Evolutionary conservation across 225 moss, liverwort and hornwort species (phyloP).

Genomic region (Marchantia polymorpha): DNA sequence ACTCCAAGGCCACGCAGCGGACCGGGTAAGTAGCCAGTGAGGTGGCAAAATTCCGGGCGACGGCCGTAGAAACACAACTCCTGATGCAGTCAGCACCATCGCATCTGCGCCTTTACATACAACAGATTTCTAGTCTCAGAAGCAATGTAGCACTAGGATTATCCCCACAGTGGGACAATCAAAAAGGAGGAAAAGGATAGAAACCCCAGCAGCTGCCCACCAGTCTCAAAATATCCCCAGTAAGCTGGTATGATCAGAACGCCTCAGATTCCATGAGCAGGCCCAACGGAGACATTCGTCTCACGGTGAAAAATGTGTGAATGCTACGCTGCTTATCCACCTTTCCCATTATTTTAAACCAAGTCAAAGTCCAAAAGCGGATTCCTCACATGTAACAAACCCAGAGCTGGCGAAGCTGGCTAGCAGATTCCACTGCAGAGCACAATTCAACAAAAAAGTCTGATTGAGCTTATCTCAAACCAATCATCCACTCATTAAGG

Average conservation of each 20-base stretch:
- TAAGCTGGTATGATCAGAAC: background rate
- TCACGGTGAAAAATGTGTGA: background rate
- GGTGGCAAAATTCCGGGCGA: background rate
- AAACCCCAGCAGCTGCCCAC: background rate
- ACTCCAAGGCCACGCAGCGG: conserved; percentile 16
- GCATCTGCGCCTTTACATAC: background rate
- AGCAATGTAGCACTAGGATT: background rate
- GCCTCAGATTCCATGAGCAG: background rate
- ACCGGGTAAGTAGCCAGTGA: background rate
- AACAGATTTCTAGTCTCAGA: background rate
- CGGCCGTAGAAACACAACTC: background rate
- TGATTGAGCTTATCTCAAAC: background rate
- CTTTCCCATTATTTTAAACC: background rate
- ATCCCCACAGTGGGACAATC: background rate
- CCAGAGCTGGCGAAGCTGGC: background rate
- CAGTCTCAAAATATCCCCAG: background rate
- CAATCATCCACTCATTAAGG: background rate
- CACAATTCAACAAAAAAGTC: background rate
- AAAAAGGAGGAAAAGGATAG: background rate
- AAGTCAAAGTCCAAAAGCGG: background rate
- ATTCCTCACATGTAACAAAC: background rate
- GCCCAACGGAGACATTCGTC: background rate
- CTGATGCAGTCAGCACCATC: conserved; percentile 3
- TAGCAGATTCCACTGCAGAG: background rate
- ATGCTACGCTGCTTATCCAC: background rate